Conservation (phyloP, 2,329 filamentous ascomycete genomes). For the Pseudopyricularia javanii region DNA sequence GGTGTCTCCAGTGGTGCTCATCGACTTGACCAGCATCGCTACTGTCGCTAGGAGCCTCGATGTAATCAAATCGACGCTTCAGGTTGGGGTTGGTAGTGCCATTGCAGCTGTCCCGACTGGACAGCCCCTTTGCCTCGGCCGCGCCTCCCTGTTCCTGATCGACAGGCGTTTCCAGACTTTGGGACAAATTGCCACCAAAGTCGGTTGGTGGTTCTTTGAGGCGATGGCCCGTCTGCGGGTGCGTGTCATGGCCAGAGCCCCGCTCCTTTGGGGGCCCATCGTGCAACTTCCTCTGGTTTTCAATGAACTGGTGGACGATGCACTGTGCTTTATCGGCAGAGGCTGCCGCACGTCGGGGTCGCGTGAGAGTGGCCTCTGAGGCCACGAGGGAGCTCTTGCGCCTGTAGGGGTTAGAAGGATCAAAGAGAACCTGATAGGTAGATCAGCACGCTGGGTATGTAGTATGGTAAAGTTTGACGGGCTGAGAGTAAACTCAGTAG, state of each 20-base stretch:
- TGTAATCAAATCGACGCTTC: constrained; percentile 1
- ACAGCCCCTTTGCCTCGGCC: not conserved
- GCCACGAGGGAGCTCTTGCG: constrained; percentile 54
- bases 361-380: constrained; percentile 28
- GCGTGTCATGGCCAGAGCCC: constrained; percentile 3
- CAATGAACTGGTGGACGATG: constrained; percentile 53
- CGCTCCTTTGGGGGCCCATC: constrained; percentile 6
- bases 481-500: not conserved
- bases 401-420: constrained; percentile 45
- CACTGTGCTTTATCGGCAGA: constrained; percentile 39
- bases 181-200: not conserved
- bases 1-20: constrained; percentile 39
- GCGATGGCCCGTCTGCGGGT: constrained; percentile 7
- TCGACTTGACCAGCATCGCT: constrained; percentile 39
- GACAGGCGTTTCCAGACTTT: constrained; percentile 11
- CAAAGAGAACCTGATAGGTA: constrained; percentile 43
- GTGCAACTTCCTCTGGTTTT: constrained; percentile 33
- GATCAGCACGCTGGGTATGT: no score
- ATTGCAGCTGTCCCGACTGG: not conserved
- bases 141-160: constrained; percentile 10
- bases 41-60: constrained; percentile 21
- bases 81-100: not conserved
- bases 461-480: no score
- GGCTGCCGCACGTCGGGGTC: constrained; percentile 15
- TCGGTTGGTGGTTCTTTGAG: constrained; percentile 4